Percentiles rank a stretch among this genome's conserved stretches.
Conservation (phyloP, 768 basidiomycete species). For the Guyanaporus albipodus region DNA sequence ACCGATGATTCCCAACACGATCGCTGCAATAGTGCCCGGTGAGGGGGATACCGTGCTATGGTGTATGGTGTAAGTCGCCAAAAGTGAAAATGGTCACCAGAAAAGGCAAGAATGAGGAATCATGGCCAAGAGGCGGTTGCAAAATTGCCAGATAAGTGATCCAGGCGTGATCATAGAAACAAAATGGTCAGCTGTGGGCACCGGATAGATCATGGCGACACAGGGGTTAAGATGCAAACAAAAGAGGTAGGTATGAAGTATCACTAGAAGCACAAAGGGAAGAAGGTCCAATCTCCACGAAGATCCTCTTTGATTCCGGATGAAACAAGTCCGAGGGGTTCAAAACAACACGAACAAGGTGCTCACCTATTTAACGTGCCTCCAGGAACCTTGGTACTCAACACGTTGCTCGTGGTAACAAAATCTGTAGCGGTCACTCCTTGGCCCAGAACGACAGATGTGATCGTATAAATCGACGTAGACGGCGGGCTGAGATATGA, state of each 20-base stretch:
- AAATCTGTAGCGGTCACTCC: slow-evolving; percentile 14
- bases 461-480: slow-evolving; percentile 20
- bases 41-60: slow-evolving; percentile 13
- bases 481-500: neutral
- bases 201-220: slow-evolving; percentile 18
- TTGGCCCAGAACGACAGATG: slow-evolving; percentile 14
- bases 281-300: slow-evolving; percentile 5
- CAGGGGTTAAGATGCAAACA: slow-evolving; percentile 14
- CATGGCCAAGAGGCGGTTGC: slow-evolving; percentile 1
- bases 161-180: slow-evolving; percentile 13
- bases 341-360: no score
- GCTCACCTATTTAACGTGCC: slow-evolving; percentile 15
- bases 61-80: slow-evolving; percentile 2
- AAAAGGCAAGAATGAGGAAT: slow-evolving; percentile 4
- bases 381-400: slow-evolving; percentile 22
- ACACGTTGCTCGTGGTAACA: slow-evolving; percentile 17
- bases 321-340: no score
- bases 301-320: slow-evolving; percentile 9
- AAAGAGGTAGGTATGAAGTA: slow-evolving; percentile 2
- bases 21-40: slow-evolving; percentile 22
- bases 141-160: slow-evolving; percentile 8
- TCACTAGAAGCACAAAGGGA: neutral
- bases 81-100: slow-evolving; percentile 1
- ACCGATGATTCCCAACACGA: slow-evolving; percentile 26
- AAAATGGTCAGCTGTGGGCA: slow-evolving; percentile 15